Percentiles rank a stretch among this genome's conserved stretches.
Evolutionary conservation across 78 protist genomes (phyloP).

Genomic region (Monocercomonoides exilis): DNA sequence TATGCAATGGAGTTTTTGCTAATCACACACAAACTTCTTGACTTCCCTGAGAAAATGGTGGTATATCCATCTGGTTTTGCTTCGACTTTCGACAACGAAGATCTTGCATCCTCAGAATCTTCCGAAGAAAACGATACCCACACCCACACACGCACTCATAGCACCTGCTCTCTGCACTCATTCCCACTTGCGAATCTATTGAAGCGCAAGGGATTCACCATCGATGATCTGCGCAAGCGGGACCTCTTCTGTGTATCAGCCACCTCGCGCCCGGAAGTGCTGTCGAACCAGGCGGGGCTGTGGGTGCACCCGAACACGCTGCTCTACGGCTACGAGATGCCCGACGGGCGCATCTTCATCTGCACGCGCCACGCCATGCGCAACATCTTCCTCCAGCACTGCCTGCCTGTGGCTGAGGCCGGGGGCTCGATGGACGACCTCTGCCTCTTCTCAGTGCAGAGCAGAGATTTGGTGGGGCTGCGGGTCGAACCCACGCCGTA

Average conservation of each 20-base stretch:
- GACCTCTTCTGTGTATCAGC: background rate
- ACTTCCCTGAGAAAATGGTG: background rate
- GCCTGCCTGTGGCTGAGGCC: background rate
- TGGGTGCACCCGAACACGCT: background rate
- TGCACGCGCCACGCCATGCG: background rate
- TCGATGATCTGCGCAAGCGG: background rate
- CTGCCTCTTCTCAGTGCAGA: background rate
- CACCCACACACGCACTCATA: too few species aligned
- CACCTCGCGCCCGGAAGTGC: background rate
- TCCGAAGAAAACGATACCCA: too few species aligned
- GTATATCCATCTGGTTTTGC: too few species aligned
- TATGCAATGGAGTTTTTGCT: background rate
- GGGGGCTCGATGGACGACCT: background rate
- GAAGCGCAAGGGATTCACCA: background rate
- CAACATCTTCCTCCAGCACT: background rate
- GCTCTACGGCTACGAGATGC: background rate
- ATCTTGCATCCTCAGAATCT: background rate
- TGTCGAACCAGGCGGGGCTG: background rate
- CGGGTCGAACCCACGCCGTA: background rate
- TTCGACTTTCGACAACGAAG: background rate
- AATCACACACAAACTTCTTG: background rate
- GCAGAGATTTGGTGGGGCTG: background rate
- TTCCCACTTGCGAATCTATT: too few species aligned
- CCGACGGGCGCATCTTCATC: background rate
- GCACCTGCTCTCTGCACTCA: too few species aligned